phyloP scores from a whole-genome alignment of 2,329 filamentous ascomycete species.

The Colletotrichum simmondsii region DNA sequence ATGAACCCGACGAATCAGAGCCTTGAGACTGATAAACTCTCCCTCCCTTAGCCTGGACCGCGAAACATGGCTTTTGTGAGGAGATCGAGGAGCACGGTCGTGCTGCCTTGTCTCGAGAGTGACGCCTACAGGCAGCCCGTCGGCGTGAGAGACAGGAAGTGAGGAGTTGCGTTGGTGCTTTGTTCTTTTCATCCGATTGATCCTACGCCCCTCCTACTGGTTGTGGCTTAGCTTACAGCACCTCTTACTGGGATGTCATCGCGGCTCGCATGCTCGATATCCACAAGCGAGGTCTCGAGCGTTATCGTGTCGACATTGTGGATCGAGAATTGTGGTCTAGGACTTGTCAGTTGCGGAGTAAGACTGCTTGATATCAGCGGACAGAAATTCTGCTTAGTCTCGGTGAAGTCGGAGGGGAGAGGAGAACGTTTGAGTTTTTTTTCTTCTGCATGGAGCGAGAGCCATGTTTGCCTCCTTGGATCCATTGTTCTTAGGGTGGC shows the following conservation, averaged over 20 bases:
- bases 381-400: neutral
- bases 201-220: slow-evolving; percentile 8
- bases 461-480: neutral
- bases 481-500: neutral
- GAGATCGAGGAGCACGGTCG: neutral
- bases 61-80: neutral
- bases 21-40: neutral
- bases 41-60: neutral
- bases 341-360: neutral
- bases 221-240: neutral
- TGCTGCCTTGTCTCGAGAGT: neutral
- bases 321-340: neutral
- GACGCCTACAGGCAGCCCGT: slow-evolving; percentile 3
- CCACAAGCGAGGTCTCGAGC: slow-evolving; percentile 1
- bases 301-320: slow-evolving; percentile 15
- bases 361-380: neutral
- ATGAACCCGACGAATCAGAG: neutral
- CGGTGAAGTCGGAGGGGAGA: slow-evolving; percentile 1
- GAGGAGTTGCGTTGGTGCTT: neutral
- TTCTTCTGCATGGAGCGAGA: neutral
- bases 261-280: neutral
- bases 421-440: neutral
- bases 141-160: neutral
- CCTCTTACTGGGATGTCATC: neutral
- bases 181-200: neutral